Evolutionary conservation across 768 basidiomycete species (phyloP), one percentile per base, ranked within the genome.

Genomic region (Kwoniella newhampshirensis): DNA sequence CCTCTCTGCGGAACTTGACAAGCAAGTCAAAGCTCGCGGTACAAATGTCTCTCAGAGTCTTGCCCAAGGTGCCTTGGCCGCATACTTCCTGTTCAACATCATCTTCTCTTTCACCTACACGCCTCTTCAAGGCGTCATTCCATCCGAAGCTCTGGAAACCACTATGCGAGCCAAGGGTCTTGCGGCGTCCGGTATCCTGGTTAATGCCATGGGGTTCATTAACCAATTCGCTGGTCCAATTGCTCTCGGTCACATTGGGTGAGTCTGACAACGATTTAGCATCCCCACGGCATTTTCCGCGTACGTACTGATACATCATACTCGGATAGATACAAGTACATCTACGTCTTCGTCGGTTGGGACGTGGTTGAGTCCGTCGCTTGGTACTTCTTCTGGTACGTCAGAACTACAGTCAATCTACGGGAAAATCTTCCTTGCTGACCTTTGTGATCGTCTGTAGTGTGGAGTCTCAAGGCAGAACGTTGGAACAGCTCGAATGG

Each of bases 141-240:
- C 83, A 3, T 80, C 81, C 18, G 84, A 85, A 61, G 81, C 81
- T 63, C 73, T 85, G 17, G 78, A 81, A 51, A 83, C 81, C 49
- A 84, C 82, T 39, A 81, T 82, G 27, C 80, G 84, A 41, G 83
- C 84, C 4, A 85, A 85, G 69, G 84, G 84, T 55, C 83, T 86
- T 79, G 83, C 83, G 3, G 67, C 82, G 75, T 83, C 76, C 56
- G 81, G 68, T 23, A 57, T 71, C 47, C 68, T 73, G 32, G 62
- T 66, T 54, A 58, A 59, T 43, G 54, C 61, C 20, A 57, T 75
- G 56, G 57, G 65, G 7, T 77, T 77, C 69, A 76, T 78, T 67
- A 84, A 83, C 64, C 79, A 79, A 11, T 85, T 82, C 51, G 82
- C 83, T 4, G 78, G 78, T 3, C 80, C 80, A 1, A 78, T 81